These are phyloP conservation scores for Leonotis leonurus DNA, from an alignment of 257 asterid genomes.

Conservation along the genomic window DNA sequence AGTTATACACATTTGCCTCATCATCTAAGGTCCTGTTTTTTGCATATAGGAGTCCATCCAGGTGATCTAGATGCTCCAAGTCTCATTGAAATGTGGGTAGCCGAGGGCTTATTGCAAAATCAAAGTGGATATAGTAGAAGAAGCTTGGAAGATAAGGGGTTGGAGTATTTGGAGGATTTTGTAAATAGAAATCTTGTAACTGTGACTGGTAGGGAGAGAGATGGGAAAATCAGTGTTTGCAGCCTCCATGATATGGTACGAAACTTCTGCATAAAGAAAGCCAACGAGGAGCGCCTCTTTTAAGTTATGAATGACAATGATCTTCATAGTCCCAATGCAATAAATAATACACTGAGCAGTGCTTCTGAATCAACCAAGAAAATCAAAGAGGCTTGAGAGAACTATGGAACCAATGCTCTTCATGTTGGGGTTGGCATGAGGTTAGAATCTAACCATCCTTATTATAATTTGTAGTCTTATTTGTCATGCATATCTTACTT, in stretches of 20 bases:
- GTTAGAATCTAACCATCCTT: too few relatives aligned
- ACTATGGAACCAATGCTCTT: too few relatives aligned
- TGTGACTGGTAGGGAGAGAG: neutral
- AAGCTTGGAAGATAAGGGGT: conserved; percentile 1
- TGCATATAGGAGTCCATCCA: neutral
- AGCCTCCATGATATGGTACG: conserved; percentile 8
- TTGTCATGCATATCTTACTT: too few relatives aligned
- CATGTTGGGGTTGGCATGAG: too few relatives aligned
- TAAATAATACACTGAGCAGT: too few relatives aligned
- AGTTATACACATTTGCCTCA: conserved; percentile 10
- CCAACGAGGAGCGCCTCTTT: neutral
- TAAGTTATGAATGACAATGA: too few relatives aligned
- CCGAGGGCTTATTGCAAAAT: neutral
- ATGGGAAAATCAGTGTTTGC: conserved; percentile 5
- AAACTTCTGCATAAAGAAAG: conserved; percentile 4
- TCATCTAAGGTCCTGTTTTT: conserved; percentile 2
- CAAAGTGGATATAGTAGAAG: neutral
- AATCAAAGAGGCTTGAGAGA: too few relatives aligned
- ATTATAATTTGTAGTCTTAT: too few relatives aligned
- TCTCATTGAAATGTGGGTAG: neutral
- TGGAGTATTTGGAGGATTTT: conserved; percentile 9
- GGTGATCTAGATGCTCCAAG: neutral
- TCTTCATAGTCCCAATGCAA: too few relatives aligned
- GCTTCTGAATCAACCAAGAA: too few relatives aligned
- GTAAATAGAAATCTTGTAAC: neutral